Base-by-base conservation (phyloP, 768 basidiomycete species). In the Suillus occidentalis region DNA sequence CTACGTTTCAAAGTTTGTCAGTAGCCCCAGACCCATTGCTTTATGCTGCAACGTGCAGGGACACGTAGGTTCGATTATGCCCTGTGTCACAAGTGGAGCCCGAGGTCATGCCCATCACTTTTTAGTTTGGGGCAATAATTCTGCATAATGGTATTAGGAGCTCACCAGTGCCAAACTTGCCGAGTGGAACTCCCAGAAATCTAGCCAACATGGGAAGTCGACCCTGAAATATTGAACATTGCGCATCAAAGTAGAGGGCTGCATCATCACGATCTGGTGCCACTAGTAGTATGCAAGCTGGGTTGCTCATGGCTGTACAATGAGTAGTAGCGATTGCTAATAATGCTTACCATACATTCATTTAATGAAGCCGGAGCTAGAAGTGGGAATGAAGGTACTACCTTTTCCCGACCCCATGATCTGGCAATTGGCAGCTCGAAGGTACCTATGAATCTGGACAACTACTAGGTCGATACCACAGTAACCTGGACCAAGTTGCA, bases 401-500 rank as follows among this genome's bases (percentile, higher is more conserved):
- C 3, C 25, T 5, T 31, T 31, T 8, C 2, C 53, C 10, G 7
- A n/a, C 6, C 20, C 20, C 18, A 53, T 34, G 13, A 50, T 25
- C 14, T 9, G 0, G 18, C 16, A 31, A 31, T 31, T 5, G 18
- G 31, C 10, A 34, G 9, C 10, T 34, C 5, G 52, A 53, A 53
- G 9, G 18, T 31, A 53, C 28, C 5, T 53, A 53, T 34, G 31
- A 55, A n/a, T 34, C 16, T 56, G 25, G 18, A 13, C 61, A 45
- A 45, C 31, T 45, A 40, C 31, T 28, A n/a, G 43, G 40, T 50
- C 34, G 52, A 53, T 39, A 98, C 97, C 14, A 50, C 25, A 25
- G 25, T 50, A 28, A 25, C n/a, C 45, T 47, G 45, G 45, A 47
- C 45, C 43, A 43, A 20, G 43, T 20, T 43, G 43, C n/a, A n/a